These are phyloP conservation scores for Coelastrella sp. DNA, from an alignment of 139 green algal species.

Conservation along the genomic window DNA sequence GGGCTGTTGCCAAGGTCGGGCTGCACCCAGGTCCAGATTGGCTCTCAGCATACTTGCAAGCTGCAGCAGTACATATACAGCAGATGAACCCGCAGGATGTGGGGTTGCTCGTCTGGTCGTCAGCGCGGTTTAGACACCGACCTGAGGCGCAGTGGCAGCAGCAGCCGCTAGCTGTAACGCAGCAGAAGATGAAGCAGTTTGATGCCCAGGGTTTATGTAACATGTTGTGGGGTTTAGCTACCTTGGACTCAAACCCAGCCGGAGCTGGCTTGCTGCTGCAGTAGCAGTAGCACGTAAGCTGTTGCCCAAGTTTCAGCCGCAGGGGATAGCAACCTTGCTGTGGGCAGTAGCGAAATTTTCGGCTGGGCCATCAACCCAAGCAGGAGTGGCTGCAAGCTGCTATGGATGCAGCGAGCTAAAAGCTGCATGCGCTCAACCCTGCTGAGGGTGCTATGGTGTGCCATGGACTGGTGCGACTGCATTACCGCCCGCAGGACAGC, in stretches of 20 bases:
- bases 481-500: neutral
- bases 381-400: constrained; percentile 22
- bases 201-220: too few relatives aligned
- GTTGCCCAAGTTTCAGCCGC: constrained; percentile 10
- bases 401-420: neutral
- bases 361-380: neutral
- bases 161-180: too few relatives aligned
- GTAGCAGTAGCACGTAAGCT: neutral
- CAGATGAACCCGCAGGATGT: too few relatives aligned
- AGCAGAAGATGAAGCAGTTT: too few relatives aligned
- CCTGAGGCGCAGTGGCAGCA: too few relatives aligned
- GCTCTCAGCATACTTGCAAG: too few relatives aligned
- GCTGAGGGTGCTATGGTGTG: constrained; percentile 39
- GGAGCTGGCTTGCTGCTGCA: constrained; percentile 15
- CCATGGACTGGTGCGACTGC: constrained; percentile 17
- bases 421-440: constrained; percentile 30
- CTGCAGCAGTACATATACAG: too few relatives aligned
- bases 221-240: constrained; percentile 39
- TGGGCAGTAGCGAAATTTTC: constrained; percentile 6
- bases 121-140: too few relatives aligned
- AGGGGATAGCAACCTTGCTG: constrained; percentile 9
- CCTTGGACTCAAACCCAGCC: neutral
- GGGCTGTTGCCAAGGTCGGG: too few relatives aligned
- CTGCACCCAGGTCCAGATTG: too few relatives aligned
- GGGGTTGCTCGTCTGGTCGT: too few relatives aligned